Evolutionary conservation across 495 filamentous ascomycete species (phyloP).

Genomic region (Cladorrhinum samala): DNA sequence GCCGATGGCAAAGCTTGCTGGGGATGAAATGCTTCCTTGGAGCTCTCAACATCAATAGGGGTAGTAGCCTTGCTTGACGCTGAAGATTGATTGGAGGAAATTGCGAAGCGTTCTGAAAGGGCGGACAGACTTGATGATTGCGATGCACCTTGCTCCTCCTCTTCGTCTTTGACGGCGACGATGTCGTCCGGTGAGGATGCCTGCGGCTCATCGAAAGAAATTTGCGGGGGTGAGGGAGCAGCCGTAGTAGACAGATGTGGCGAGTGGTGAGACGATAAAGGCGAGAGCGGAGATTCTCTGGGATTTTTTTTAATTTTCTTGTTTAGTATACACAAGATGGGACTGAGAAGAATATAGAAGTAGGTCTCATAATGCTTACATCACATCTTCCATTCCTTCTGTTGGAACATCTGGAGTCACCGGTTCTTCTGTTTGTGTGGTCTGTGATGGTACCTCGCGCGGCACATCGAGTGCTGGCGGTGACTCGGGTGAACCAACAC

Average conservation of each 20-base stretch:
- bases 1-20: neutral
- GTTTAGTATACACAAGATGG: neutral
- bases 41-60: slow-evolving; percentile 42
- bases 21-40: slow-evolving; percentile 22
- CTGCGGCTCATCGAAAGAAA: neutral
- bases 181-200: neutral
- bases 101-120: slow-evolving; percentile 34
- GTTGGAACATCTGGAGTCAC: neutral
- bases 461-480: neutral
- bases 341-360: neutral
- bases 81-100: slow-evolving; percentile 39
- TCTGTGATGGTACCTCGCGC: neutral
- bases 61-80: slow-evolving; percentile 53
- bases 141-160: neutral
- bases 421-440: neutral
- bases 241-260: neutral
- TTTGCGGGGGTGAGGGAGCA: neutral
- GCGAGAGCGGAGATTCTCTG: neutral
- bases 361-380: neutral
- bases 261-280: neutral
- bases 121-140: slow-evolving; percentile 17
- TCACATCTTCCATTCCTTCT: neutral
- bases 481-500: slow-evolving; percentile 13
- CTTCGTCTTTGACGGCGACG: neutral
- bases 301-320: neutral